Base-by-base conservation (phyloP, 495 filamentous ascomycete genomes). In the Halenospora varia region DNA sequence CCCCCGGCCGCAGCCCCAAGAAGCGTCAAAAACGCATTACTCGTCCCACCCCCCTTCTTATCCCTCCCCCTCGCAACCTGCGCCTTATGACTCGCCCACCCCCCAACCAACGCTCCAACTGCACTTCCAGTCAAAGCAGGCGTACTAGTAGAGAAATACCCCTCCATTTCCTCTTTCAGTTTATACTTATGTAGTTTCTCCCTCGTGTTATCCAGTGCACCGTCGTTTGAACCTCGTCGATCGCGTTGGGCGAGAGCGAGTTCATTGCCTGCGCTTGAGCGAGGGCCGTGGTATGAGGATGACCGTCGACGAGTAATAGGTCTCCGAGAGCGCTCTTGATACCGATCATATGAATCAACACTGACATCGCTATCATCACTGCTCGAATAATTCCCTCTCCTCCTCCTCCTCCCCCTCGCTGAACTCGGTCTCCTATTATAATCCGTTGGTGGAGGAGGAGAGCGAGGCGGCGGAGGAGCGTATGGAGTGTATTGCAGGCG, bases 1-100 rank as follows among this genome's bases (percentile, higher is more conserved):
- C 61, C 61, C 17, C 62, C 62, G 9, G 48, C 58, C 1, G 62
- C 58, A 29, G 62, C 62, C 1, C 57, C 62, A 22, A 64, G 51
- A 19, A 61, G n/a, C 22, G 62, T 64, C 26, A 60, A 41, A 24
- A 60, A 20, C 10, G 46, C 18, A 26, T 55, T 59, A 3, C n/a
- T 39, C 26, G 22, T 9, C 1, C n/a, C 10, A 15, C 48, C 25
- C 1, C 52, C 51, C 22, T 41, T 25, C 39, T 47, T 20, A 13
- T 50, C 51, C 15, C 26, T 48, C 40, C 29, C 44, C 24, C 51
- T 47, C 3, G 56, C 61, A 11, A 49, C 44, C 20, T 60, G 56
- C 3, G 57, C 62, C 35, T 64, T 58, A 6, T 55, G 45, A 6
- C 54, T 51, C 11, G 55, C 58, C 62, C 48, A 51, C 3, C 48